Evolutionary conservation across 2,329 filamentous ascomycete species (phyloP).

Genomic region (Lasiodiplodia hormozganensis): DNA sequence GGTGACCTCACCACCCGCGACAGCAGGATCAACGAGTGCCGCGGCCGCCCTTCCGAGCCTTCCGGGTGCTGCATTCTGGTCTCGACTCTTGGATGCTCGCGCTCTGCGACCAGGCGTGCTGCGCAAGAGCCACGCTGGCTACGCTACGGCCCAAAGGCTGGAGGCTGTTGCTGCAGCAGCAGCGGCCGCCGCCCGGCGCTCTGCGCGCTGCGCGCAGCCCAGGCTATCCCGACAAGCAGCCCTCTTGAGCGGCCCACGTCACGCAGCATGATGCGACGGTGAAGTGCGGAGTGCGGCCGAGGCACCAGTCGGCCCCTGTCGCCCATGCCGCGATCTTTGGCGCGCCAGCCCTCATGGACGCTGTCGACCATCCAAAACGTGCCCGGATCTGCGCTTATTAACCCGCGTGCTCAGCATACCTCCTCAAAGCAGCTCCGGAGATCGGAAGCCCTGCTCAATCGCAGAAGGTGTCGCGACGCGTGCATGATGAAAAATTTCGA

Average conservation of each 20-base stretch:
- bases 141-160: conserved; percentile 22
- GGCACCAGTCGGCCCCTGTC: background rate
- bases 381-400: conserved; percentile 13
- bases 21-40: conserved; percentile 13
- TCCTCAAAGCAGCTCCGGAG: conserved; percentile 20
- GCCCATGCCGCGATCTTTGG: background rate
- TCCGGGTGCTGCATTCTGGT: conserved; percentile 18
- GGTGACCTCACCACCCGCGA: conserved; percentile 23
- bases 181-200: background rate
- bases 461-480: conserved; percentile 16
- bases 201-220: conserved; percentile 5
- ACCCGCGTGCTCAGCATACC: conserved; percentile 2
- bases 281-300: conserved; percentile 15
- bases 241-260: conserved; percentile 14
- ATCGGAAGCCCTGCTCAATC: conserved; percentile 3
- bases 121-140: conserved; percentile 15
- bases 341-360: background rate
- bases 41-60: conserved; percentile 11
- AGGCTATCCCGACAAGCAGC: conserved; percentile 8
- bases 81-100: background rate
- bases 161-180: background rate
- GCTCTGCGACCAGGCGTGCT: background rate
- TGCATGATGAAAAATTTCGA: conserved; percentile 18
- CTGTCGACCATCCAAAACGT: conserved; percentile 7
- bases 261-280: conserved; percentile 18